Evolutionary conservation across 176 grass and related monocot species (phyloP), one percentile per base, ranked within the genome.

Genomic region (Oryza meridionalis): DNA sequence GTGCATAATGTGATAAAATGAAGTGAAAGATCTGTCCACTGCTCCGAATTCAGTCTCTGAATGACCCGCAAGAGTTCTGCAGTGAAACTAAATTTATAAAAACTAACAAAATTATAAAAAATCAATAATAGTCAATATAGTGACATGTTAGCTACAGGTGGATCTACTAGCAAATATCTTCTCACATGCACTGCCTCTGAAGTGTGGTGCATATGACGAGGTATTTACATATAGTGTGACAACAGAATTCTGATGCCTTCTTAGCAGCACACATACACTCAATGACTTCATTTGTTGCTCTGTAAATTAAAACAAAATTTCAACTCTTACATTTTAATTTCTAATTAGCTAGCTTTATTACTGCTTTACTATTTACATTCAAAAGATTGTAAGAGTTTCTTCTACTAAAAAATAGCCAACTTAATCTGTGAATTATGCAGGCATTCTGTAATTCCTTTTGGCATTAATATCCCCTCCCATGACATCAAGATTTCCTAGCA

Each of bases 21-120:
- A 74, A 97, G 94, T 64, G 92, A 92, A 27, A 97, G 70, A 77
- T 92, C 94, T 37, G 82, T 88, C 81, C 88, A 92, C 46, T 97
- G 94, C 33, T 94, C 94, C 83, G 92, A 69, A 78, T 89, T 94
- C 69, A 94, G 67, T 78, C 92, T 94, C 78, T 89, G 88, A 87
- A 94, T 88, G n/a, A 87, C 84, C 50, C 88, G 90, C 82, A 97
- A 92, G 59, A 97, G 90, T 69, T 97, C 94, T 97, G 92, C 67
- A 92, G 88, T 65, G 83, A 75, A 70, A 84, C 59, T 73, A 59
- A 46, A 73, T 73, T 79, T 79, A 50, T 76, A 69, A 70, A 59
- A 81, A 4, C 11, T 61, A 87, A 76, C 12, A 69, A 86, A 84
- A 72, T 44, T 14, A 6, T 42, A 70, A 4, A 69, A 80, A 71